Percentiles rank a stretch among this genome's conserved stretches.
phyloP scores from a whole-genome alignment of 768 basidiomycete genomes.

The Panellus pusillus region DNA sequence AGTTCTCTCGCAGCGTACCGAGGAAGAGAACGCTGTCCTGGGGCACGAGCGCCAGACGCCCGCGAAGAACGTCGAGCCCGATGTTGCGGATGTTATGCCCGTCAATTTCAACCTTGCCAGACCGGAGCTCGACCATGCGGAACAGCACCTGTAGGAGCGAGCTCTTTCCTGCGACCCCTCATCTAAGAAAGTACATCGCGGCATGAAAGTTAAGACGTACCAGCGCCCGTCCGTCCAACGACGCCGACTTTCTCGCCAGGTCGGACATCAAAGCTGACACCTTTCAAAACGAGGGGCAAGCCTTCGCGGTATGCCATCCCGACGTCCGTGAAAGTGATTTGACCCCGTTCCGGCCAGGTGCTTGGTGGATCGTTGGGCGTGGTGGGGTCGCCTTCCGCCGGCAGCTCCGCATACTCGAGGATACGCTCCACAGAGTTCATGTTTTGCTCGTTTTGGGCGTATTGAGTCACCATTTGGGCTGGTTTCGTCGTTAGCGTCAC shows the following conservation, averaged over 20 bases:
- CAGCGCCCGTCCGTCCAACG: constrained; percentile 44
- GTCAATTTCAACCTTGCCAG: constrained; percentile 61
- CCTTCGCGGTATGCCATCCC: constrained; percentile 60
- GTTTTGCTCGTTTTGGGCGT: constrained; percentile 64
- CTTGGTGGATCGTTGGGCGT: constrained; percentile 46
- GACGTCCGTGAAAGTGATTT: constrained; percentile 56
- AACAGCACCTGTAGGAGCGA: constrained; percentile 59
- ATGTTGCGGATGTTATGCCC: constrained; percentile 51
- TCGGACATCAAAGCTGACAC: constrained; percentile 52
- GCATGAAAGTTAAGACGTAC: not conserved
- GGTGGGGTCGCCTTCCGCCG: constrained; percentile 48
- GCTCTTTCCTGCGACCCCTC: constrained; percentile 43
- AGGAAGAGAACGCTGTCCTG: constrained; percentile 62
- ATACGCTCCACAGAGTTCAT: constrained; percentile 76
- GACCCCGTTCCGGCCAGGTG: constrained; percentile 53
- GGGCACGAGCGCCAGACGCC: constrained; percentile 64
- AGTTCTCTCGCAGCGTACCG: constrained; percentile 48
- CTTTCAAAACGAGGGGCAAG: constrained; percentile 64
- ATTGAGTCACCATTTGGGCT: constrained; percentile 57
- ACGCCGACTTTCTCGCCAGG: constrained; percentile 66
- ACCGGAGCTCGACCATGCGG: constrained; percentile 58
- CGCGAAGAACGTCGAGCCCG: constrained; percentile 54
- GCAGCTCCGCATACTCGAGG: constrained; percentile 65
- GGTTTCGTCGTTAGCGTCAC: not conserved
- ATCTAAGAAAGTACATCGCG: not conserved